These are phyloP conservation scores for Pyrenula massariospora DNA, from an alignment of 495 filamentous ascomycete genomes.

Conservation along the genomic window DNA sequence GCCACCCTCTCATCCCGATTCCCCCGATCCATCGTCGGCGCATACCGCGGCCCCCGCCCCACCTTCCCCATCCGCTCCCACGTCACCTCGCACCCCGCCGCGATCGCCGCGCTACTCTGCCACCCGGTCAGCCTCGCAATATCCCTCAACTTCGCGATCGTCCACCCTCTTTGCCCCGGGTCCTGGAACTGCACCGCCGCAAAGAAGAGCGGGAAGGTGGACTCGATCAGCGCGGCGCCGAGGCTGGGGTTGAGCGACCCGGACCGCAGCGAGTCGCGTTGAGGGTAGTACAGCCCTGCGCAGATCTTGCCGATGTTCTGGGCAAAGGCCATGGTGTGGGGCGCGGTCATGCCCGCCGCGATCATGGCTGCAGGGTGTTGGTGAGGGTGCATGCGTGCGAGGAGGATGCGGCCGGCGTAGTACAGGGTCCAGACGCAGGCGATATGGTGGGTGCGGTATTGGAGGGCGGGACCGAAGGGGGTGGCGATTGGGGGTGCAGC, in stretches of 20 bases:
- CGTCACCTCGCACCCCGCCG: slow-evolving; percentile 67
- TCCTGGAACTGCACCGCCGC: slow-evolving; percentile 73
- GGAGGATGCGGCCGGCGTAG: slow-evolving; percentile 68
- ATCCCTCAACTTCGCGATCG: slow-evolving; percentile 57
- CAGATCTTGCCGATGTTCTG: slow-evolving; percentile 69
- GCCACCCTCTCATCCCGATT: slow-evolving; percentile 16
- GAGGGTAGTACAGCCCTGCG: slow-evolving; percentile 59
- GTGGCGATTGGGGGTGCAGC: slow-evolving; percentile 47
- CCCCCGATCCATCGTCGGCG: slow-evolving; percentile 23
- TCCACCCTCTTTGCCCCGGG: slow-evolving; percentile 61
- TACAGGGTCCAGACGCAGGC: slow-evolving; percentile 76
- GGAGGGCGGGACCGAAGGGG: slow-evolving; percentile 73
- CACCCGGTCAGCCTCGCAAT: slow-evolving; percentile 77
- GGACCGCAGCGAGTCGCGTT: slow-evolving; percentile 41
- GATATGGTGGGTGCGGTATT: slow-evolving; percentile 78
- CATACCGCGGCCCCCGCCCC: slow-evolving; percentile 67
- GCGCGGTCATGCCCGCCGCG: slow-evolving; percentile 61
- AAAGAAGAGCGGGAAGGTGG: slow-evolving; percentile 70
- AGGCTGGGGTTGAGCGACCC: slow-evolving; percentile 64
- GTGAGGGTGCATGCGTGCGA: slow-evolving; percentile 65
- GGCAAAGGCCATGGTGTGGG: slow-evolving; percentile 55
- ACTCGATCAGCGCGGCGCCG: slow-evolving; percentile 71
- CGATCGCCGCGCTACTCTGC: slow-evolving; percentile 69
- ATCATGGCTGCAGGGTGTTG: slow-evolving; percentile 92
- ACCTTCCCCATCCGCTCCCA: slow-evolving; percentile 64